Base-by-base conservation (phyloP, 2,329 filamentous ascomycete species). In the Blastomyces parvus region DNA sequence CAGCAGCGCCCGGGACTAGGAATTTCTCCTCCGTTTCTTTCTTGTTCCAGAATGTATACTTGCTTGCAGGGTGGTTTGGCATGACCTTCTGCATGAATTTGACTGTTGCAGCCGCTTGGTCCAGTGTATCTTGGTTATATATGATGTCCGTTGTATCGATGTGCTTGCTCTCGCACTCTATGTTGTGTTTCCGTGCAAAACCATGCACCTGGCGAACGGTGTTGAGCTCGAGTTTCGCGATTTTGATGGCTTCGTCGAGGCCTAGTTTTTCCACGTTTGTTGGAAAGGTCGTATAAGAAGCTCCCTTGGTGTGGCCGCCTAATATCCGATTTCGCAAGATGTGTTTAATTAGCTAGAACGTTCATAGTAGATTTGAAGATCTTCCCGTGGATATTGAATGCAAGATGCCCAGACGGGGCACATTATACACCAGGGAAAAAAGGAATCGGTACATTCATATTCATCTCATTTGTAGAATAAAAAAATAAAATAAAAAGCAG, bases 61-160 rank as follows among this genome's bases (percentile, higher is more conserved):
- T 64, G 0, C 78, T 76, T 0, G 76, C 79, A 0, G 72, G 72
- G 53, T 78, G 72, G 22, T 80, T 75, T 2, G 70, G 70, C 0
- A 79, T 78, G 69, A 84, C 75, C 11, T 71, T 72, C 33, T 73
- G 75, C 78, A 85, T 81, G 4, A 77, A 72, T 3, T 72, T 68
- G 19, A 84, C 76, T 3, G 78, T 76, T 19, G 68, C 65, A 30
- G 72, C 68, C 0, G 79, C 78, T 1, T 68, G 62, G 4, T 71
- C 69, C 74, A 79, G 81, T 59, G 79, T 73, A 9, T 64, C 70
- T 22, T 74, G 64, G 64, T 85, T 82, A 69, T 85, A 86, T 40
- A 86, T 74, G 2, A 86, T 74, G 69, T 87, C 84, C 1, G 85
- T 78, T 0, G 85, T 87, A 30, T 79, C 74, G 66, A 83, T 81